Evolutionary conservation across 148 eudicot genomes (phyloP), one percentile per base, ranked within the genome.

Genomic region (Silene conica): DNA sequence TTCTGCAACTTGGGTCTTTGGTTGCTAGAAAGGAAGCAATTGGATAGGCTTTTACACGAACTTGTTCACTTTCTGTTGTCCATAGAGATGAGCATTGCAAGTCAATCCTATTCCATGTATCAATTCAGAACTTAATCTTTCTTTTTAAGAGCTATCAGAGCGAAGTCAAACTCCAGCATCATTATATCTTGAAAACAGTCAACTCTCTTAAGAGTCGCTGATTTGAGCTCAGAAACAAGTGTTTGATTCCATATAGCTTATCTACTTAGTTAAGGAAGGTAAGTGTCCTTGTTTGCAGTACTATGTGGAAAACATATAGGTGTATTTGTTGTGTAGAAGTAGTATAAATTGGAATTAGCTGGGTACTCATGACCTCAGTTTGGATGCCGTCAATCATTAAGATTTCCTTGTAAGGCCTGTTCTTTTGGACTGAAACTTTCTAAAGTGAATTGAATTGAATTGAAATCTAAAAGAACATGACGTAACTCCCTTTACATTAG

Each of bases 21-120:
- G 28, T 74, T 8, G 34, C 60, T 74, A 52, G 12, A 52, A 28
- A 70, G 25, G 31, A 74, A 74, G 60, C 26, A 63, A 28, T 1
- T 65, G 23, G 67, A 38, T 34, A 9, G 46, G 69, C 69, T 13
- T 65, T 10, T 43, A 67, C 55, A 43, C 20, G 55, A 41, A 0
- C 26, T 67, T 16, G 13, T 43, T 45, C 7, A 25, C 64, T 50
- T 18, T 9, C 31, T 52, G 69, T 23, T 50, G 19, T 52, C n/a
- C 13, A 46, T 38, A n/a, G 63, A 21, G 46, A 31, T 3, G 34
- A 31, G 34, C 34, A 2, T 31, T 31, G 34, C 31, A 22, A 20
- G 54, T 6, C 43, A 31, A 34, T 64, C 6, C 45, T 64, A 16
- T 31, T 31, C 45, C 21, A 34, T 60, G 23, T 38, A 10, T 21